Conservation (phyloP, 805 yeast species). For the Wickerhamomyces mucosus region DNA sequence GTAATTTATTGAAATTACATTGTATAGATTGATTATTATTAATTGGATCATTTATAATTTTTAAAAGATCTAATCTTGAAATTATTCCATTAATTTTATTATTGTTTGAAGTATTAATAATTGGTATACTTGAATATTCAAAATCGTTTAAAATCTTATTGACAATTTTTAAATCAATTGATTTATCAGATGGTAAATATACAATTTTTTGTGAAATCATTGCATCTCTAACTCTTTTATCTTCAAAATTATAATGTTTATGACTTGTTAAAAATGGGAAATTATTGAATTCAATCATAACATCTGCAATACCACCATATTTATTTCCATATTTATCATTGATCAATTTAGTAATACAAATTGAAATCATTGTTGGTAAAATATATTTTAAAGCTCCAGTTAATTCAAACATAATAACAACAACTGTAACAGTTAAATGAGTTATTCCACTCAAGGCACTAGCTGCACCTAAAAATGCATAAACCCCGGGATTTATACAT, state of each 20-base stretch:
- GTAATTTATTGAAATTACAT: too few species aligned
- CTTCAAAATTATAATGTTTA: slow-evolving; percentile 53
- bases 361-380: slow-evolving; percentile 93
- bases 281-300: slow-evolving; percentile 84
- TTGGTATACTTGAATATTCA: slow-evolving; percentile 41
- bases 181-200: slow-evolving; percentile 24
- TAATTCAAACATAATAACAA: slow-evolving; percentile 88
- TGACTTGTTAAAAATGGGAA: slow-evolving; percentile 72
- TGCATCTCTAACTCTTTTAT: slow-evolving; percentile 39
- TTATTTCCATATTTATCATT: slow-evolving; percentile 59
- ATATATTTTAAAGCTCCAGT: slow-evolving; percentile 92
- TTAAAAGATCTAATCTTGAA: slow-evolving; percentile 18
- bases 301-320: slow-evolving; percentile 85
- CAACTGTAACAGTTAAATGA: slow-evolving; percentile 85
- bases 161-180: not conserved
- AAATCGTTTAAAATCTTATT: slow-evolving; percentile 23
- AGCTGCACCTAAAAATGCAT: slow-evolving; percentile 94
- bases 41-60: not conserved
- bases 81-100: slow-evolving; percentile 38
- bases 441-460: slow-evolving; percentile 94
- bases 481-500: slow-evolving; percentile 88
- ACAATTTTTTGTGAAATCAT: slow-evolving; percentile 40
- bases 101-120: slow-evolving; percentile 30
- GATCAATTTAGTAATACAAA: slow-evolving; percentile 77
- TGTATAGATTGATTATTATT: too few species aligned